phyloP scores from a whole-genome alignment of 257 asterid species.

The Solanum peruvianum region DNA sequence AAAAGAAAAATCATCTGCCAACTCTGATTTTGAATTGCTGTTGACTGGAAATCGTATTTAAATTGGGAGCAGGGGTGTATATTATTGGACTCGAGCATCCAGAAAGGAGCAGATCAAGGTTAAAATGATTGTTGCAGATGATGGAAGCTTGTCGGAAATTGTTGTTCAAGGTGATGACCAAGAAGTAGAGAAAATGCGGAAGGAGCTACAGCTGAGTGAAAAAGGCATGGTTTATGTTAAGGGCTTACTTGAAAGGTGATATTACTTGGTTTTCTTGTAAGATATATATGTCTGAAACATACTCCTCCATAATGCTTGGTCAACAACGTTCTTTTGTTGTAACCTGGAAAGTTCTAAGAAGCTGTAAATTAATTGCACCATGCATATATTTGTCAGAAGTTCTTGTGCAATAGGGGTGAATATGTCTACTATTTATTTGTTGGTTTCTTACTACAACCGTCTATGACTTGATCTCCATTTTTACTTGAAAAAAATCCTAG shows the following conservation, averaged over 20 bases:
- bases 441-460: not conserved
- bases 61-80: constrained; percentile 52
- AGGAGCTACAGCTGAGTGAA: constrained; percentile 76
- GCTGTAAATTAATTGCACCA: not conserved
- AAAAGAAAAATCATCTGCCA: not conserved
- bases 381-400: not conserved
- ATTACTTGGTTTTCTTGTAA: not conserved
- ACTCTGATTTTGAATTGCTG: not conserved
- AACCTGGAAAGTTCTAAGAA: not conserved
- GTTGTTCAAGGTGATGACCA: constrained; percentile 83
- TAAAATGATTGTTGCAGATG: constrained; percentile 50
- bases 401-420: not conserved
- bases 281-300: not conserved
- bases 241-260: constrained; percentile 77
- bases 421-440: not conserved
- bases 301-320: not conserved
- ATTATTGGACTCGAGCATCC: constrained; percentile 88
- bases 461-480: not conserved
- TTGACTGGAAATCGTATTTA: not conserved
- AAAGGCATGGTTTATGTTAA: constrained; percentile 91
- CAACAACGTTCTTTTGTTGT: not conserved
- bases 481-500: not conserved
- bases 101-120: constrained; percentile 94
- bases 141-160: constrained; percentile 62
- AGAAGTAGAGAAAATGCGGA: constrained; percentile 80